Conservation (phyloP, 2,329 filamentous ascomycete genomes). For the Fusarium incarnatum region DNA sequence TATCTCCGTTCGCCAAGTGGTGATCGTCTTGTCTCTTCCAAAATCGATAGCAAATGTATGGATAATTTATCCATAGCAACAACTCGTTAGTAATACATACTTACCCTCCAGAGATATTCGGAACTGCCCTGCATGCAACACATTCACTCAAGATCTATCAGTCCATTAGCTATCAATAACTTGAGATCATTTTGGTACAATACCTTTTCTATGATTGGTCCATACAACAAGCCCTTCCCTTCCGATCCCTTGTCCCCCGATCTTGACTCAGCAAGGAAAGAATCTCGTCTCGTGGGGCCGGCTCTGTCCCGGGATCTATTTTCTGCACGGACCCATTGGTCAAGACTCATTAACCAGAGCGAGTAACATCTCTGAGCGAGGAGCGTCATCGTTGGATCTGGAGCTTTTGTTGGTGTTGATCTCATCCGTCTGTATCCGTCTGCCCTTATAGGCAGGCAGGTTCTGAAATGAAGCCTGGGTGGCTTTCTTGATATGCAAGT, state of each 20-base stretch:
- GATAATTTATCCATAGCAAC: constrained; percentile 13
- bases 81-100: constrained; percentile 34
- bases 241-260: constrained; percentile 36
- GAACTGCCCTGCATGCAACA: constrained; percentile 17
- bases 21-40: constrained; percentile 16
- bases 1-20: constrained; percentile 37
- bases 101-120: background rate
- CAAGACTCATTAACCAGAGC: constrained; percentile 8
- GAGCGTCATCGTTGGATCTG: constrained; percentile 38
- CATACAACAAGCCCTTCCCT: constrained; percentile 12
- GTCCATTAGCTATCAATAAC: constrained; percentile 21
- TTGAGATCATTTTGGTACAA: constrained; percentile 34
- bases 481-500: constrained; percentile 10
- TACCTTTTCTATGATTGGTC: constrained; percentile 39
- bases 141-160: constrained; percentile 23
- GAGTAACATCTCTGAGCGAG: constrained; percentile 5
- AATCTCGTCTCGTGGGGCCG: constrained; percentile 16
- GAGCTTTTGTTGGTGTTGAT: constrained; percentile 26
- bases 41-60: constrained; percentile 24
- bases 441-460: background rate
- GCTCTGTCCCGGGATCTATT: constrained; percentile 24
- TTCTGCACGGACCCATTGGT: constrained; percentile 41
- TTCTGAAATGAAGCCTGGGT: background rate
- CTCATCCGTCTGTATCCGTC: constrained; percentile 10
- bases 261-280: constrained; percentile 36